Evolutionary conservation across 2,329 filamentous ascomycete genomes (phyloP).

Genomic region (Clarireedia paspali): DNA sequence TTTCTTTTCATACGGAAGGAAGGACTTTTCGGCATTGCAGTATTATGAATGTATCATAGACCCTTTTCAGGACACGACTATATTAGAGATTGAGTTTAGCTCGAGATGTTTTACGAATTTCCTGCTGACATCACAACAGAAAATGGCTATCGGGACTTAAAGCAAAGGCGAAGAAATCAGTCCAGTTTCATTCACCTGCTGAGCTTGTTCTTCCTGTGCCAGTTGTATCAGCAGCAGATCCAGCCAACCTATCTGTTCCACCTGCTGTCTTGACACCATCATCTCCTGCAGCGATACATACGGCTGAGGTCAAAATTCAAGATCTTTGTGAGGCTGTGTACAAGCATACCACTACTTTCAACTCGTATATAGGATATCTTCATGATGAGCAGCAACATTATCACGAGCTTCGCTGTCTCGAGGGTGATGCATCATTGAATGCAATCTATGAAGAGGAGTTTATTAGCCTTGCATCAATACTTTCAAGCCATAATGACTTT

Average conservation of each 20-base stretch:
- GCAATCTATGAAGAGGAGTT: not conserved
- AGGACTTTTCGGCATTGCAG: not conserved
- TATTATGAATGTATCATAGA: too few relatives aligned
- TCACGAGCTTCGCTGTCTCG: conserved; percentile 5
- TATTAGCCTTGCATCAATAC: conserved; percentile 16
- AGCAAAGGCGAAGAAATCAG: conserved; percentile 7
- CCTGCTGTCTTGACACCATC: not conserved
- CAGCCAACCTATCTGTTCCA: not conserved
- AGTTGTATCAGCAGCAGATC: not conserved
- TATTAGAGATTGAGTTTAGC: too few relatives aligned
- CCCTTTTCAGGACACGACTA: not conserved
- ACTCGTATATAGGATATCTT: conserved; percentile 14
- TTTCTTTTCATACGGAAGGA: not conserved
- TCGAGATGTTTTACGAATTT: too few relatives aligned
- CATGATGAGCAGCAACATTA: conserved; percentile 12
- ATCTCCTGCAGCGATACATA: not conserved
- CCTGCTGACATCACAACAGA: not conserved
- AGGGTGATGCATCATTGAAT: not conserved
- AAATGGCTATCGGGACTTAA: conserved; percentile 3
- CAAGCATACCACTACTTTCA: not conserved
- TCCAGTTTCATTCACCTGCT: not conserved
- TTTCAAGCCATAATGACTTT: not conserved
- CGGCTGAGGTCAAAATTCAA: conserved; percentile 10
- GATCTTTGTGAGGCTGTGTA: conserved; percentile 15
- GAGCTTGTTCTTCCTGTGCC: not conserved